Evolutionary conservation across 1,139 yeast species (phyloP).

Genomic region (Sugiyamaella xylanicola): DNA sequence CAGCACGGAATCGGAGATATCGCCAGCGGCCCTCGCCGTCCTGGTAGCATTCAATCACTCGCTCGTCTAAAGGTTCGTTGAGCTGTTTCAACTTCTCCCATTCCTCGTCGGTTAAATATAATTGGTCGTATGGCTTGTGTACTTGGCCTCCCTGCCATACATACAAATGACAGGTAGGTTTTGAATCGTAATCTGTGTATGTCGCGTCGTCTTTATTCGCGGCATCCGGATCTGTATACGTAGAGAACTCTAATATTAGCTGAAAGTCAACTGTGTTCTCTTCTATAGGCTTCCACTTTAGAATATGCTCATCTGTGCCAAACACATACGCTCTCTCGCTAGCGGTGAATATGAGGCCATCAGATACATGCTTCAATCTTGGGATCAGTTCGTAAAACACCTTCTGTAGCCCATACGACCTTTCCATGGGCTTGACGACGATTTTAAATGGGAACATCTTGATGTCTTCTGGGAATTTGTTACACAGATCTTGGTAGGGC

Average conservation of each 20-base stretch:
- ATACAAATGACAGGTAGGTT: conserved; percentile 65
- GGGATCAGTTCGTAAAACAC: conserved; percentile 71
- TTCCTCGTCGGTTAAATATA: conserved; percentile 67
- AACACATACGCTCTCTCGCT: conserved; percentile 82
- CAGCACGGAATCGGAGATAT: conserved; percentile 87
- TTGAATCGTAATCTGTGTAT: conserved; percentile 77
- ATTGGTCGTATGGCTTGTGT: conserved; percentile 67
- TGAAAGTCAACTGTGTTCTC: conserved; percentile 93
- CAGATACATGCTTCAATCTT: conserved; percentile 81
- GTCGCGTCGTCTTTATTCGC: conserved; percentile 54
- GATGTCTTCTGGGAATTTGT: conserved; percentile 69
- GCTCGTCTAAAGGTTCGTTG: conserved; percentile 83
- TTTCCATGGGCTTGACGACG: conserved; percentile 83
- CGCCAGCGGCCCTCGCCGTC: conserved; percentile 73
- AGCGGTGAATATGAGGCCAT: conserved; percentile 92
- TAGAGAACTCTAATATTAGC: conserved; percentile 65
- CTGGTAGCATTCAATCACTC: conserved; percentile 80
- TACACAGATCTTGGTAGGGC: conserved; percentile 75
- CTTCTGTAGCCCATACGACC: conserved; percentile 73
- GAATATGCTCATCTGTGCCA: conserved; percentile 75
- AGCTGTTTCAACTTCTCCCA: conserved; percentile 76
- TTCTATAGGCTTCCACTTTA: conserved; percentile 97
- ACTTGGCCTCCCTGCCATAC: conserved; percentile 74
- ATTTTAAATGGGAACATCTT: conserved; percentile 81
- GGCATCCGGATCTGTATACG: conserved; percentile 66